These are phyloP conservation scores for Cenchrus purpureus DNA, from an alignment of 176 grass and related monocot genomes.

Conservation along the genomic window DNA sequence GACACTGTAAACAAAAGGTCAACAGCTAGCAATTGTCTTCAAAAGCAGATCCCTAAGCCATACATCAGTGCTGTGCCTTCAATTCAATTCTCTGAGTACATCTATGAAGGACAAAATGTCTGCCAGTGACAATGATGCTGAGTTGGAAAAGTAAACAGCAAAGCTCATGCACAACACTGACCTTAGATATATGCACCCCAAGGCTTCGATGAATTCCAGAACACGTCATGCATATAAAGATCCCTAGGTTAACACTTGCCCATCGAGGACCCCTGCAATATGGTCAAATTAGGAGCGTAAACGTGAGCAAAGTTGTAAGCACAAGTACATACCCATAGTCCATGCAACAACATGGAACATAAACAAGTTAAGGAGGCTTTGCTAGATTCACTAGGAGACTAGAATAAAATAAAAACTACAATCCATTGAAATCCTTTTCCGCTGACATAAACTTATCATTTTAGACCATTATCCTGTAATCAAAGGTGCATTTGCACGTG, in stretches of 20 bases:
- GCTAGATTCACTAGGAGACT: not conserved
- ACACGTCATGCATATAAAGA: constrained; percentile 98
- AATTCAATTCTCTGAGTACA: not conserved
- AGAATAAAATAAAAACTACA: not conserved
- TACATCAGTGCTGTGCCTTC: not conserved
- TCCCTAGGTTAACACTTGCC: constrained; percentile 97
- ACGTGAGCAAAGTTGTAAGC: constrained; percentile 14
- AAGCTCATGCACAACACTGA: constrained; percentile 34
- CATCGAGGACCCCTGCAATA: constrained; percentile 88
- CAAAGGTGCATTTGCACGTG: not conserved
- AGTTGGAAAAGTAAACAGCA: constrained; percentile 24
- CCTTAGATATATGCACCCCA: constrained; percentile 99
- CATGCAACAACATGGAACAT: constrained; percentile 10
- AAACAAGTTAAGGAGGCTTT: constrained; percentile 20
- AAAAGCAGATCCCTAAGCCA: not conserved
- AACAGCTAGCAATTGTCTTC: constrained; percentile 20
- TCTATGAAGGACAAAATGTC: constrained; percentile 5
- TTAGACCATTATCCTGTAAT: not conserved
- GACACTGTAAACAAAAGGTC: not conserved
- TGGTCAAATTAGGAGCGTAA: not conserved
- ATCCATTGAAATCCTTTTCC: not conserved
- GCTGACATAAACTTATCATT: not conserved
- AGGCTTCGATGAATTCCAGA: constrained; percentile 99
- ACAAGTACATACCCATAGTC: not conserved
- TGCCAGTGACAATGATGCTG: not conserved